These are phyloP conservation scores for Colletotrichum musicola DNA, from an alignment of 2,329 filamentous ascomycete genomes.

Conservation along the genomic window DNA sequence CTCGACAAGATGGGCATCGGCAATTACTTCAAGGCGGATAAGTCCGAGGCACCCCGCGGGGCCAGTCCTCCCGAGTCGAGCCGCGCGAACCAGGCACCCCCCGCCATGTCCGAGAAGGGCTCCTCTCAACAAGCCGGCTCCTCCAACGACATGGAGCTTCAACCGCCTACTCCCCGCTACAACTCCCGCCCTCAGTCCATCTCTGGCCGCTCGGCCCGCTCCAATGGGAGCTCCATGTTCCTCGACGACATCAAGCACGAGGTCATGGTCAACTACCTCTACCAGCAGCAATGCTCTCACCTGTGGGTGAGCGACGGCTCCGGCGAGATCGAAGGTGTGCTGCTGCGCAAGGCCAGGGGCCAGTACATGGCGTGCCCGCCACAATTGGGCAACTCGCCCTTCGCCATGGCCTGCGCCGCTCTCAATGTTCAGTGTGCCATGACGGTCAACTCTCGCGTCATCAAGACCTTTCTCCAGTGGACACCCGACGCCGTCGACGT, in stretches of 20 bases:
- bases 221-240: constrained; percentile 65
- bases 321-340: constrained; percentile 77
- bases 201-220: constrained; percentile 61
- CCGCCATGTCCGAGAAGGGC: constrained; percentile 53
- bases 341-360: constrained; percentile 76
- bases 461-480: constrained; percentile 82
- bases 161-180: constrained; percentile 61
- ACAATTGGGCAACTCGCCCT: constrained; percentile 70
- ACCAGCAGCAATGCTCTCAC: constrained; percentile 81
- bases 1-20: constrained; percentile 67
- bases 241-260: constrained; percentile 83
- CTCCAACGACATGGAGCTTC: constrained; percentile 61
- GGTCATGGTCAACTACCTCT: constrained; percentile 86
- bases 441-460: constrained; percentile 84
- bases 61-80: constrained; percentile 39
- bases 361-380: constrained; percentile 81
- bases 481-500: constrained; percentile 80
- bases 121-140: constrained; percentile 45
- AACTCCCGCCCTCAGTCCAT: constrained; percentile 66
- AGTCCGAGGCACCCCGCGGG: constrained; percentile 49
- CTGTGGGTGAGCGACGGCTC: constrained; percentile 80
- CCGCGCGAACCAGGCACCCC: constrained; percentile 42
- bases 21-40: constrained; percentile 72
- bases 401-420: constrained; percentile 74
- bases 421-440: constrained; percentile 84